Conservation (phyloP, 1,284 basidiomycete species). For the Lentinus polychrous region DNA sequence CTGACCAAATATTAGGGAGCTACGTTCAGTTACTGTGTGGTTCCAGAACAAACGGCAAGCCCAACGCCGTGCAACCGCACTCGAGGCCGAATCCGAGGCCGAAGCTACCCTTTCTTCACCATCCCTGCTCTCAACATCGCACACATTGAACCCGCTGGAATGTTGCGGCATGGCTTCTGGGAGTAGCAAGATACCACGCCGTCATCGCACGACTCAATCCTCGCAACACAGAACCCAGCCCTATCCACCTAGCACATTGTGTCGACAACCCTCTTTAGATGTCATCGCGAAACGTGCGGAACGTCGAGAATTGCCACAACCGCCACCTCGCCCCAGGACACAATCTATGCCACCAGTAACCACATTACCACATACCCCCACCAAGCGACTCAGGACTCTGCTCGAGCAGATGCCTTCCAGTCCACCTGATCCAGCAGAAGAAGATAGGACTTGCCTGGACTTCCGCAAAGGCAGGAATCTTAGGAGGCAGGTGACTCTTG, state of each 20-base stretch:
- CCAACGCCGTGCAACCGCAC: constrained; percentile 37
- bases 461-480: constrained; percentile 1
- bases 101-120: not conserved
- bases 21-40: constrained; percentile 75
- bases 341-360: not conserved
- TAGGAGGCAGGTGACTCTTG: constrained; percentile 42
- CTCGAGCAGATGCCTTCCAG: constrained; percentile 65
- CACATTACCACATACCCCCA: not conserved
- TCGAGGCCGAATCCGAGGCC: constrained; percentile 34
- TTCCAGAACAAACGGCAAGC: constrained; percentile 79
- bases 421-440: constrained; percentile 41
- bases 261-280: constrained; percentile 44
- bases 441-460: constrained; percentile 38
- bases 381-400: constrained; percentile 31
- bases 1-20: constrained; percentile 42
- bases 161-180: constrained; percentile 1
- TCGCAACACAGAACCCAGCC: not conserved
- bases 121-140: not conserved
- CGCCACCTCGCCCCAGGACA: not conserved
- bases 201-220: not conserved
- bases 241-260: constrained; percentile 2
- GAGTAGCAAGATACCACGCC: not conserved
- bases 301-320: constrained; percentile 11
- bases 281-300: constrained; percentile 33
- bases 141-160: constrained; percentile 17